Percentiles rank a stretch among this genome's conserved stretches.
Evolutionary conservation across 352 stramenopile genomes (phyloP).

Genomic region (Phytophthora sojae): DNA sequence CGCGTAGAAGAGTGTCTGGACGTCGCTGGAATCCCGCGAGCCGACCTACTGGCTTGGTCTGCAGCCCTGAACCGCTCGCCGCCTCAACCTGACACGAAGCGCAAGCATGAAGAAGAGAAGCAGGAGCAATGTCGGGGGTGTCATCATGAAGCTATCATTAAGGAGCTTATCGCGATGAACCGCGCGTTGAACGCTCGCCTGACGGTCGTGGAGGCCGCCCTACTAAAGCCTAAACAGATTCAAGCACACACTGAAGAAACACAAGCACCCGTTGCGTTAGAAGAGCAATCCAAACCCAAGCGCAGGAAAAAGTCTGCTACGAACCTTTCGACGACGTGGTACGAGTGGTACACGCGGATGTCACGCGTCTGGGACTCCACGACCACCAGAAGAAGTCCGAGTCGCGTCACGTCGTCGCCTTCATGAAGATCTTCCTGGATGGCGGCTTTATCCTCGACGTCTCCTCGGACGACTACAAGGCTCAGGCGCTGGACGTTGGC

Average conservation of each 20-base stretch:
- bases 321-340: not conserved
- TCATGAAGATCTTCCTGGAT: not conserved
- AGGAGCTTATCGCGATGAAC: not conserved
- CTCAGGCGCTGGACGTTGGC: not conserved
- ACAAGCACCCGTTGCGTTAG: not conserved
- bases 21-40: not conserved
- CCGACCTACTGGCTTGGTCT: not conserved
- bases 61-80: not conserved
- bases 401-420: not conserved
- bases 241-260: not conserved
- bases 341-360: not conserved
- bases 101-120: not conserved
- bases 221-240: not conserved
- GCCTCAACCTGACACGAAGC: not conserved
- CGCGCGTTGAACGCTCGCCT: not conserved
- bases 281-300: not conserved
- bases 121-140: not conserved
- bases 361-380: not conserved
- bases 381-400: not conserved
- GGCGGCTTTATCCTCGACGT: not conserved
- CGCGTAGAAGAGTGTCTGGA: not conserved
- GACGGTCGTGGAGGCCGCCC: not conserved
- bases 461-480: not conserved
- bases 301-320: not conserved
- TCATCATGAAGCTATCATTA: not conserved